Conservation (phyloP, 2,329 filamentous ascomycete species). For the Scedosporium aurantiacum region DNA sequence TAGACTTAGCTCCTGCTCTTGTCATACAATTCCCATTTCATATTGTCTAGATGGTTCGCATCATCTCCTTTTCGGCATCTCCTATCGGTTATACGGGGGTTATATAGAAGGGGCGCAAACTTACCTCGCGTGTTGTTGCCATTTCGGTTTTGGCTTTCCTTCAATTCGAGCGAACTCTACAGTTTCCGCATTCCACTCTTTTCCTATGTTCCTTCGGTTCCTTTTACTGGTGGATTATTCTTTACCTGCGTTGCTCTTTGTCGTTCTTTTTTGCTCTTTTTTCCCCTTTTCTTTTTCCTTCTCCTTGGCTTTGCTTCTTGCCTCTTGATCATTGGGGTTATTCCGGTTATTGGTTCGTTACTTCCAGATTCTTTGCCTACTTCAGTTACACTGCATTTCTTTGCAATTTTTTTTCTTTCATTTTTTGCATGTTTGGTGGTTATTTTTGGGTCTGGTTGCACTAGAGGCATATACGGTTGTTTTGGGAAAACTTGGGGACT, state of each 20-base stretch:
- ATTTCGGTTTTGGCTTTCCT: too few relatives aligned
- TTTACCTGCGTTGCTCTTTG: neutral
- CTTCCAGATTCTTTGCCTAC: neutral
- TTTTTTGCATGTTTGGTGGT: neutral
- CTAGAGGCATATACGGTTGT: constrained; percentile 1
- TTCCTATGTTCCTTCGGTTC: neutral
- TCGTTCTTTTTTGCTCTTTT: neutral
- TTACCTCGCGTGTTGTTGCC: too few relatives aligned
- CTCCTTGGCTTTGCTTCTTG: neutral
- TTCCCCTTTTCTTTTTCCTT: neutral
- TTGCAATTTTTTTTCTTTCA: neutral
- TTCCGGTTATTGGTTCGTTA: neutral
- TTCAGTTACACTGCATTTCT: neutral
- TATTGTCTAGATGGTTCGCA: neutral
- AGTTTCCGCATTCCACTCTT: too few relatives aligned
- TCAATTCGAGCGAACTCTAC: too few relatives aligned
- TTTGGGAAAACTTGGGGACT: neutral
- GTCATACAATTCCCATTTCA: neutral
- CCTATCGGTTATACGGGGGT: too few relatives aligned
- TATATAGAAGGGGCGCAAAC: too few relatives aligned
- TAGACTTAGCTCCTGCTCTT: neutral
- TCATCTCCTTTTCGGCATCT: too few relatives aligned
- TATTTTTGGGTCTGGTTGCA: neutral
- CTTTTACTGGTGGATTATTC: neutral
- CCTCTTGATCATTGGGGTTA: neutral